Evolutionary conservation across 1,284 basidiomycete species (phyloP), one percentile per base, ranked within the genome.

Genomic region (Boletellus deceptivus): DNA sequence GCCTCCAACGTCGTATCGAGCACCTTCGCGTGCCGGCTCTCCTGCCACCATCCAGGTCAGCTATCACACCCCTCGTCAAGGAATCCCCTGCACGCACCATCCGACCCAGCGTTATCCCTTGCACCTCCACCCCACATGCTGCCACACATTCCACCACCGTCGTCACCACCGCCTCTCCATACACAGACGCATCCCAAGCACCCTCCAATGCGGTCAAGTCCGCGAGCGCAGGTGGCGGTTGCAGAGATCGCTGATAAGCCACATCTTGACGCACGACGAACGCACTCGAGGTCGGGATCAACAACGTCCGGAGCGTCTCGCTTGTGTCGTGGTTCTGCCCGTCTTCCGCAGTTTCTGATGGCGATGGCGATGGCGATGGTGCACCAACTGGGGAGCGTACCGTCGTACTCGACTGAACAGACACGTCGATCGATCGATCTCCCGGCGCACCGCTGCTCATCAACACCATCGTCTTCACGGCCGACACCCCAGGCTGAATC

Each of bases 381-480:
- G 22, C 6, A 8, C 7, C 22, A 3, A 25, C 3, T 27, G 9
- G 29, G 8, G 29, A 31, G 17, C 7, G 37, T 17, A 20, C 35
- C 6, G 34, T 38, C 38, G 73, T 61, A 16, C 73, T 70, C 14
- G 88, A 86, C 52, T 86, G 87, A 38, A 91, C 71, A 1, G 89
- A 91, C 25, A 92, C 74, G 62, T 93, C 90, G 42, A 93, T 68
- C 41, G 79, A 74, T 29, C 89, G 75, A 44, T 86, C 80, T 4
- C 87, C 88, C 1, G 76, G 70, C 1, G 76, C 76, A 17, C 87
- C 87, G 0, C 75, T 72, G 56, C 77, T 82, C 43, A 72, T 67
- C 35, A 91, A 70, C 57, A 77, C 70, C 39, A 93, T 64, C 9
- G 80, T 84, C 62, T 86, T 88, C 42, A 75, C 56, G 3, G 73